A percentile compares a stretch with the other conserved stretches of the same genome.
phyloP scores from a whole-genome alignment of 148 eudicot genomes.

The Amaranthus cruentus region DNA sequence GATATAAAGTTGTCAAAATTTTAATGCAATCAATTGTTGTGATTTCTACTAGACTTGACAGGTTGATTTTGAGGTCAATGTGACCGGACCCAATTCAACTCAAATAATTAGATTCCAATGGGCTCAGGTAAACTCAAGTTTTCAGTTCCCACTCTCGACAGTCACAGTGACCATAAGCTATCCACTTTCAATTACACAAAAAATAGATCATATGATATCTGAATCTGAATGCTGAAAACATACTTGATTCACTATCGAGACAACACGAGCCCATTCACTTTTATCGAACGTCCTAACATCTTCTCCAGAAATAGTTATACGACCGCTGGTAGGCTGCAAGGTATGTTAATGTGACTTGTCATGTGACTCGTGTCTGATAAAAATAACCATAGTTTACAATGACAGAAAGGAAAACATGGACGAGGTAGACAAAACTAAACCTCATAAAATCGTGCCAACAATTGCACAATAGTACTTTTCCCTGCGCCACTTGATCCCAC shows the following conservation, averaged over 20 bases:
- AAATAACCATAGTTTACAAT: background rate
- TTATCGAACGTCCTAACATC: conserved; percentile 88
- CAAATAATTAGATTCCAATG: background rate
- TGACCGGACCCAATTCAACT: background rate
- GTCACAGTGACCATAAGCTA: background rate
- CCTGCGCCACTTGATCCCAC: conserved; percentile 99
- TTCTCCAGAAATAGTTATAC: conserved; percentile 88
- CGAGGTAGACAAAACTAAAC: conserved; percentile 27
- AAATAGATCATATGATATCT: background rate
- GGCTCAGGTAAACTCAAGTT: background rate
- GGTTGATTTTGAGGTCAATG: background rate
- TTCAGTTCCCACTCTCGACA: too few species aligned
- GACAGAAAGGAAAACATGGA: background rate
- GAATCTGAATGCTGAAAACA: conserved; percentile 10
- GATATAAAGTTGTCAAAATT: too few species aligned
- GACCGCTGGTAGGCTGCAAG: conserved; percentile 85
- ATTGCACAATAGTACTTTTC: conserved; percentile 93
- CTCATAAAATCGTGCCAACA: conserved; percentile 97
- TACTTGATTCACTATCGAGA: conserved; percentile 94
- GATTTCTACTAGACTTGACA: too few species aligned
- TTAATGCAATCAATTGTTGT: too few species aligned
- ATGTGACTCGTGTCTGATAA: background rate
- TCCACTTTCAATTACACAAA: background rate
- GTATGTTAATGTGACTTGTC: background rate
- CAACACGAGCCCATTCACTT: conserved; percentile 94